Evolutionary conservation across 1,139 yeast species (phyloP).

Genomic region (Kodamaea ohmeri): DNA sequence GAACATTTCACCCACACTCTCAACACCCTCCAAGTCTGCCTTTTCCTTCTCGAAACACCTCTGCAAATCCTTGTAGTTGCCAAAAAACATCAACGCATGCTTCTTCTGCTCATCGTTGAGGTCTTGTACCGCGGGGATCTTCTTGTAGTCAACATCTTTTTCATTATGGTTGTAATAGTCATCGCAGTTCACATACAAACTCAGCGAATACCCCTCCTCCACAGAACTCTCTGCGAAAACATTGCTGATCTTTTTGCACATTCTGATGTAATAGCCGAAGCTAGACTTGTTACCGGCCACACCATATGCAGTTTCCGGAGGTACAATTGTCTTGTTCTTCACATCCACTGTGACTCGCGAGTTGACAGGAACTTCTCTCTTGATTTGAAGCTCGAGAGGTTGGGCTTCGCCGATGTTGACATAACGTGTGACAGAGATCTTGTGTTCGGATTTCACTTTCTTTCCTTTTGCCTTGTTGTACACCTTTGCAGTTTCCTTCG

Average conservation of each 20-base stretch:
- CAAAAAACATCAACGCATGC: constrained; percentile 55
- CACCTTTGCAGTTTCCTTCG: constrained; percentile 46
- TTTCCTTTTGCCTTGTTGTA: constrained; percentile 33
- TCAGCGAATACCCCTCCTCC: constrained; percentile 67
- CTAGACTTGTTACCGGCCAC: constrained; percentile 54
- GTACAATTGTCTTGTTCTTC: constrained; percentile 58
- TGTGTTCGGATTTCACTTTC: constrained; percentile 45
- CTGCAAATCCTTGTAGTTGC: constrained; percentile 59
- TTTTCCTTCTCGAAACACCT: constrained; percentile 49
- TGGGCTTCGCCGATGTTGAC: constrained; percentile 69
- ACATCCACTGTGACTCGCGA: constrained; percentile 81
- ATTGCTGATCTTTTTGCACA: constrained; percentile 57
- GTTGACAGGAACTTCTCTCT: constrained; percentile 68
- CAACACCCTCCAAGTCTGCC: constrained; percentile 50
- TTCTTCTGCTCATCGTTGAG: constrained; percentile 14
- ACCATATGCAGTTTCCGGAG: constrained; percentile 73
- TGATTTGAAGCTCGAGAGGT: constrained; percentile 51
- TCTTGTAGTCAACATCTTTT: constrained; percentile 15
- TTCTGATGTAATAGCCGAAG: constrained; percentile 75
- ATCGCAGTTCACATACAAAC: constrained; percentile 65
- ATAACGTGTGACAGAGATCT: constrained; percentile 60
- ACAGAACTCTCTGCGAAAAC: constrained; percentile 70
- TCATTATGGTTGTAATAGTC: constrained; percentile 47
- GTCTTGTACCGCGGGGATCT: constrained; percentile 15
- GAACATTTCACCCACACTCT: constrained; percentile 58